A percentile compares a stretch with the other conserved stretches of the same genome.
Conservation (phyloP, 192 early-diverging fungal genomes). For the Allomyces macrogynus region DNA sequence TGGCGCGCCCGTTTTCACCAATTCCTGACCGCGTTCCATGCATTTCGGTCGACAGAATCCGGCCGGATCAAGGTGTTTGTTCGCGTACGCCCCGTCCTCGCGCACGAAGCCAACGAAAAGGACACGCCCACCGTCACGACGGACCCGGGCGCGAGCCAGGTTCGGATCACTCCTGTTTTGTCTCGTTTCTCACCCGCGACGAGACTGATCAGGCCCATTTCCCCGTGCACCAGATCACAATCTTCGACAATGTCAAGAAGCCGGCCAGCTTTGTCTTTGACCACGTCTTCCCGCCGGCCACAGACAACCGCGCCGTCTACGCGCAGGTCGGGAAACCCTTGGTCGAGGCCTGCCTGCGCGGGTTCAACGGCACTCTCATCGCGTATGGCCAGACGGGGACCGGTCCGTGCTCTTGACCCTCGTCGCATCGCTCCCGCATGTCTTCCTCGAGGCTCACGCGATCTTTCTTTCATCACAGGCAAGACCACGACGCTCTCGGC, state of each 20-base stretch:
- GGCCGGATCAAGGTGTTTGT: background rate
- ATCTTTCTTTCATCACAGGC: background rate
- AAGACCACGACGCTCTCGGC: background rate
- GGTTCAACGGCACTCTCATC: conserved; percentile 55
- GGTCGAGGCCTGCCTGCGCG: conserved; percentile 43
- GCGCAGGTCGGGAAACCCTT: conserved; percentile 24
- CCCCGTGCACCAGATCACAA: no score
- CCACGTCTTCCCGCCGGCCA: background rate
- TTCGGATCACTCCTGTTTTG: no score
- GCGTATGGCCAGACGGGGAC: conserved; percentile 55
- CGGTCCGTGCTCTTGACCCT: conserved; percentile 4
- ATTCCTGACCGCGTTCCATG: no score
- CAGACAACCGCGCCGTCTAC: background rate
- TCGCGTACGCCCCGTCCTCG: background rate
- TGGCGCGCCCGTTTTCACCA: no score
- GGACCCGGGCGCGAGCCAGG: no score
- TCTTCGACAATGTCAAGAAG: no score
- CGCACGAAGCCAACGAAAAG: background rate
- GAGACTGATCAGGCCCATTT: no score
- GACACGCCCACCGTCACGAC: no score
- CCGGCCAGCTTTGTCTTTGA: background rate
- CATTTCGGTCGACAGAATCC: background rate
- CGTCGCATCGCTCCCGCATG: no score
- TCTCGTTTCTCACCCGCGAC: no score
- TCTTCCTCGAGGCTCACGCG: no score